Conservation (phyloP, 352 stramenopile genomes). For the Pythium brassicae region DNA sequence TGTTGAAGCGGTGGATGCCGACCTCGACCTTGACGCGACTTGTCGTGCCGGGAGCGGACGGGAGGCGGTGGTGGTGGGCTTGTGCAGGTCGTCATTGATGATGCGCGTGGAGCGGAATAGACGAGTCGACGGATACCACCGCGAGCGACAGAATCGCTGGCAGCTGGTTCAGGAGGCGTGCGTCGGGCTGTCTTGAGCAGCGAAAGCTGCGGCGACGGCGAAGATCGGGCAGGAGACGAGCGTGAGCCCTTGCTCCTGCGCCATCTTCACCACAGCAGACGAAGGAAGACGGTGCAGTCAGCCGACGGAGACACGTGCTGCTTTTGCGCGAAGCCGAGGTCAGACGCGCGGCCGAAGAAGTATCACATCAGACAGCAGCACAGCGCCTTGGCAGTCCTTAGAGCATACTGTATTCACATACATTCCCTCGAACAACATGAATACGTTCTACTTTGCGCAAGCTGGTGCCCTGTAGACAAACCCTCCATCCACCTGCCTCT, state of each 20-base stretch:
- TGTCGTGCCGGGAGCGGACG: too few relatives aligned
- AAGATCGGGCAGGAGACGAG: not conserved
- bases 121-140: too few relatives aligned
- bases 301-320: not conserved
- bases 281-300: not conserved
- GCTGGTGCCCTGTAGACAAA: not conserved
- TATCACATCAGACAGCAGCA: constrained; percentile 1
- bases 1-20: too few relatives aligned
- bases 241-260: constrained; percentile 3
- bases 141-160: too few relatives aligned
- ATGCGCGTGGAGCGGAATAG: too few relatives aligned
- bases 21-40: too few relatives aligned
- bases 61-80: too few relatives aligned
- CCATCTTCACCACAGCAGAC: constrained; percentile 8
- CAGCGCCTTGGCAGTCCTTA: constrained; percentile 1
- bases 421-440: not conserved
- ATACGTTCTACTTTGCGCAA: not conserved
- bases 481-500: not conserved
- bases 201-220: too few relatives aligned
- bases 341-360: not conserved
- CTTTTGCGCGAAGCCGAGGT: constrained; percentile 1
- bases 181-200: too few relatives aligned
- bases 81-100: too few relatives aligned
- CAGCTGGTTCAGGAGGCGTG: too few relatives aligned
- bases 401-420: not conserved